Evolutionary conservation across 495 filamentous ascomycete species (phyloP), one percentile per base, ranked within the genome.

Genomic region (Penicillium waksmanii): DNA sequence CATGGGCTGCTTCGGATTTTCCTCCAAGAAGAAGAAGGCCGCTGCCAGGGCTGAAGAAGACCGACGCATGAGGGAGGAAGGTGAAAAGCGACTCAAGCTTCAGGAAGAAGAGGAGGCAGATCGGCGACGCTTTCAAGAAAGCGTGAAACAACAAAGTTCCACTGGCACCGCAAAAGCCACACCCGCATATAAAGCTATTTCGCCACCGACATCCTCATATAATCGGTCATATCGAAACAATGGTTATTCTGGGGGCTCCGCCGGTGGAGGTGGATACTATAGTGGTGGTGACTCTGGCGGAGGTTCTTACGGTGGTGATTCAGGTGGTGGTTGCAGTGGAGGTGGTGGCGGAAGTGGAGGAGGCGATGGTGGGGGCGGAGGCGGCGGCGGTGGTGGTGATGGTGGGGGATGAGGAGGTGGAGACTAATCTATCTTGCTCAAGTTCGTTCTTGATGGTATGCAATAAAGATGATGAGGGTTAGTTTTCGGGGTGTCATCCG

Each of bases 1-100:
- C 19, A 48, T 48, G 46, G 46, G 46, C 23, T 48, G 46, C 46
- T 48, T 48, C 21, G 46, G 46, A 25, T 48, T 48, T 21, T 10
- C 3, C 19, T 23, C 46, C 9, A 48, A 48, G 23, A 48, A 27
- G 46, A 48, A 48, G 23, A 48, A 48, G 46, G 21, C 46, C 23
- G 46, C 46, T 3, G 46, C 46, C 3, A 5, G 23, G 11, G 19
- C 46, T 13, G 21, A 48, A 48, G 19, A 4, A 27, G 46, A 48
- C 3, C 46, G 46, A 31, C 46, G 23, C 19, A 48, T 10, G 15
- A 10, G 21, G 9, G 18, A 27, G 15, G 21, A 48, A 27, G 46
- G 31, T 23, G 46, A 48, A 15, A 48, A 48, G 11, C 46, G 10
- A 27, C 46, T 0, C 19, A 27, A 48, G 1, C 23, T 3, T 3